phyloP scores from a whole-genome alignment of 2,329 filamentous ascomycete genomes.

The Xylaria sp. region DNA sequence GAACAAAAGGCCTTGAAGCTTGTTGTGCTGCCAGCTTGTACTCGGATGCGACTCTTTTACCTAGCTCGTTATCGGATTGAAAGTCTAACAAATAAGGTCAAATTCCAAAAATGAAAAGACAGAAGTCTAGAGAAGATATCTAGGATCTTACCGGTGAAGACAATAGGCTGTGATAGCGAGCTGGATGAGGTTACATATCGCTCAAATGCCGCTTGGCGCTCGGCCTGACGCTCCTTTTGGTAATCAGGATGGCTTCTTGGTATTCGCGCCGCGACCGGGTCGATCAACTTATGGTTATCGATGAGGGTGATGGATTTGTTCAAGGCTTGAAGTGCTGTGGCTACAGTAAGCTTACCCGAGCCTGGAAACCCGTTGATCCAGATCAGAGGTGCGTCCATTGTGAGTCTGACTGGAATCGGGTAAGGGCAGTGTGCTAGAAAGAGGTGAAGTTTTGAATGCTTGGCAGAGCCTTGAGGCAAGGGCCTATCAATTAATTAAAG shows the following conservation, averaged over 20 bases:
- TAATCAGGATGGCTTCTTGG: constrained; percentile 1
- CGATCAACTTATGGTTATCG: background rate
- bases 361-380: no score
- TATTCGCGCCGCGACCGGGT: background rate
- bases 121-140: background rate
- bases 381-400: no score
- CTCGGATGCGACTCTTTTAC: background rate
- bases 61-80: constrained; percentile 6
- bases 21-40: constrained; percentile 3
- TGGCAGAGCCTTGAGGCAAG: no score
- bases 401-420: no score
- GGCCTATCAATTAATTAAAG: no score
- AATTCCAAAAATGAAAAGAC: background rate
- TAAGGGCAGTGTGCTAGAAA: no score
- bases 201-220: background rate
- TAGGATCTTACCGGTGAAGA: background rate
- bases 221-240: background rate
- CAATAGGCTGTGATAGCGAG: background rate
- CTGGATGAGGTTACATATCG: background rate
- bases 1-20: background rate
- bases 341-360: no score
- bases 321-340: no score
- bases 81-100: background rate
- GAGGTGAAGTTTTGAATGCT: no score
- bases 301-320: background rate